Base-by-base conservation (phyloP, 108 stramenopile species). In the Nitzschia sp. region DNA sequence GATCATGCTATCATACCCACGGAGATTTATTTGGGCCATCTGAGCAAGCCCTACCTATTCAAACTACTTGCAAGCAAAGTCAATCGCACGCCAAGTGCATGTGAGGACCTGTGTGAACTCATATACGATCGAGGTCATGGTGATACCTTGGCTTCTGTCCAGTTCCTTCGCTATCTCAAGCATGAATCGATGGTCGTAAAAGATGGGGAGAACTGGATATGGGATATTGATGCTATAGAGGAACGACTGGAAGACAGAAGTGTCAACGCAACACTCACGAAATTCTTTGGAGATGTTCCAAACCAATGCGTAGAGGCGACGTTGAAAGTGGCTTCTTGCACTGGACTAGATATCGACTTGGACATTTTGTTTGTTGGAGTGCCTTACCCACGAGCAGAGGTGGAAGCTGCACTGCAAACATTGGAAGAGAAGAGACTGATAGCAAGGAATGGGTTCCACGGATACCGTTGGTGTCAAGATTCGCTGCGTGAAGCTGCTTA, bases 401-500 rank as follows among this genome's bases (percentile, higher is more conserved):
- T 3, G 55, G 54, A 51, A 59, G 41, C 22, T 42, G 44, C 34
- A 51, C 66, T 10, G 75, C 64, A 12, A 9, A 43, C 12, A 43
- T 19, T 14, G 59, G 42, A 9, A 8, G 12, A 7, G 6, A 11
- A 42, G 8, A 5, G 59, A 41, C 59, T 42, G 41, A 37, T 42
- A 42, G 26, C n/a, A 19, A 8, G 10, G 11, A 20, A 8, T 42
- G 20, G 26, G 21, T 42, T 6, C 59, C 20, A 10, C 17, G 59
- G 48, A 50, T 53, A 21, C 80, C 73, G 72, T 21, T 52, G 11
- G 73, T 72, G 44, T 51, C 78, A 83, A 52, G 79, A 79, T 73
- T 43, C 67, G 64, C 25, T 79, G 14, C 78, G 73, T 41, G 51
- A 73, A 34, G 75, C 75, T 7, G 75, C 82, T 3, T 79, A 60